Conservation (phyloP, 2,329 filamentous ascomycete species). For the Neopestalotiopsis sp. region DNA sequence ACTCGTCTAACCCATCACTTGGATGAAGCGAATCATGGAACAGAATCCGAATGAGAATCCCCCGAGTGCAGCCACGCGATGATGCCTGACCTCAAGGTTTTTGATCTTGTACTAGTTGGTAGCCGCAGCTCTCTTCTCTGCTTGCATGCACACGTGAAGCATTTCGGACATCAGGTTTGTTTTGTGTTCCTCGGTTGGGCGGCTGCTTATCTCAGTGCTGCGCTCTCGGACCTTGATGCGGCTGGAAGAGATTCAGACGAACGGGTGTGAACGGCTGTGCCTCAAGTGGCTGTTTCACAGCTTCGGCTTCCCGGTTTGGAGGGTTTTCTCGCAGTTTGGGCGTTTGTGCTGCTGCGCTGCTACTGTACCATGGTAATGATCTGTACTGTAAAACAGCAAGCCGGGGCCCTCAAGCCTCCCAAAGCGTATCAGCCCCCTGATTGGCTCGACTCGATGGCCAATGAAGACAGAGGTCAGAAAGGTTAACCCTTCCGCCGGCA, state of each 20-base stretch:
- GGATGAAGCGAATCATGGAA: too few relatives aligned
- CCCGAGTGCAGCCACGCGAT: too few relatives aligned
- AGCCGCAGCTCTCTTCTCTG: background rate
- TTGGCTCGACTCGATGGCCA: background rate
- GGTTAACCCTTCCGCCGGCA: background rate
- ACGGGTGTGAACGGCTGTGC: constrained; percentile 9
- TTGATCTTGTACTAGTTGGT: too few relatives aligned
- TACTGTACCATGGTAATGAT: too few relatives aligned
- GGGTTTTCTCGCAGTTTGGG: background rate
- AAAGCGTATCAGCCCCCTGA: background rate
- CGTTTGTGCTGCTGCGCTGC: background rate
- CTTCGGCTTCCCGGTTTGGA: background rate
- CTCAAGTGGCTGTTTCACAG: background rate
- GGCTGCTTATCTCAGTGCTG: constrained; percentile 7
- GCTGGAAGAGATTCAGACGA: constrained; percentile 14
- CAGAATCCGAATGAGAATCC: too few relatives aligned
- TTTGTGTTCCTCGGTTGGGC: constrained; percentile 7
- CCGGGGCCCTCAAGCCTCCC: background rate
- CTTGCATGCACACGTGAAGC: constrained; percentile 13
- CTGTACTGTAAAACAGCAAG: background rate
- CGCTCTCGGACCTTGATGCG: constrained; percentile 6
- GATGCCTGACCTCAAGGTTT: too few relatives aligned
- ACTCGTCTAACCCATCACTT: too few relatives aligned
- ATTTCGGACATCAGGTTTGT: constrained; percentile 16
- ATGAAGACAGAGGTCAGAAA: background rate